phyloP scores from a whole-genome alignment of 192 early-diverging fungal species.

The Dissophora globulifera region DNA sequence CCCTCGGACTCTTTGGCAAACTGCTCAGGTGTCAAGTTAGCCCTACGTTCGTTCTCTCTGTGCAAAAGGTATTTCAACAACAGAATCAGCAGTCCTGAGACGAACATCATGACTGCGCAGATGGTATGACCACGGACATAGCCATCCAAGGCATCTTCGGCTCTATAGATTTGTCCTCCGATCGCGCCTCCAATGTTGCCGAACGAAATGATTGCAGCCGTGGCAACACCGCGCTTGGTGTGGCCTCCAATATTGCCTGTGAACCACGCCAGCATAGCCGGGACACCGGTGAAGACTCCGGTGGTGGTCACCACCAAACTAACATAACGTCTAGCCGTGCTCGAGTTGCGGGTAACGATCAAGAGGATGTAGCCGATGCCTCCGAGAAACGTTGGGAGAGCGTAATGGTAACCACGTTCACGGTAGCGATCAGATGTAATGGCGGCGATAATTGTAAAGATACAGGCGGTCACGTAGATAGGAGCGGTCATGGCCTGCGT shows the following conservation, averaged over 20 bases:
- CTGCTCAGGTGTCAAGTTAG: slow-evolving; percentile 63
- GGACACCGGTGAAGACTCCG: slow-evolving; percentile 64
- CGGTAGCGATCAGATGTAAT: slow-evolving; percentile 35
- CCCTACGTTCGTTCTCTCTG: slow-evolving; percentile 69
- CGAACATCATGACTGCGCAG: slow-evolving; percentile 60
- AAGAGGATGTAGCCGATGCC: slow-evolving; percentile 60
- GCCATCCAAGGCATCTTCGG: slow-evolving; percentile 62
- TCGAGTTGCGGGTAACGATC: slow-evolving; percentile 46
- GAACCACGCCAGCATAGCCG: slow-evolving; percentile 70
- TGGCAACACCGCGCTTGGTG: slow-evolving; percentile 76
- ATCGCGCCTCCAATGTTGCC: slow-evolving; percentile 81
- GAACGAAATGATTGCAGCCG: slow-evolving; percentile 72
- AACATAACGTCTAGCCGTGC: slow-evolving; percentile 52
- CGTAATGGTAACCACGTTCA: slow-evolving; percentile 62
- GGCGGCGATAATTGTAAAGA: slow-evolving; percentile 38
- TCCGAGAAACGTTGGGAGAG: slow-evolving; percentile 52
- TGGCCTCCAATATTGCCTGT: slow-evolving; percentile 77
- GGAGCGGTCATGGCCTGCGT: slow-evolving; percentile 65
- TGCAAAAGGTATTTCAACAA: slow-evolving; percentile 61
- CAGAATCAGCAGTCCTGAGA: slow-evolving; percentile 60
- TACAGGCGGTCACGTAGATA: slow-evolving; percentile 59
- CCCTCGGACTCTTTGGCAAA: slow-evolving; percentile 49
- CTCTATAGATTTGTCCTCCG: slow-evolving; percentile 78
- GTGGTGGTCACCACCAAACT: slow-evolving; percentile 48
- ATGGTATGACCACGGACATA: slow-evolving; percentile 61